Evolutionary conservation across 805 yeast genomes (phyloP).

Genomic region (Wickerhamiella cacticola): DNA sequence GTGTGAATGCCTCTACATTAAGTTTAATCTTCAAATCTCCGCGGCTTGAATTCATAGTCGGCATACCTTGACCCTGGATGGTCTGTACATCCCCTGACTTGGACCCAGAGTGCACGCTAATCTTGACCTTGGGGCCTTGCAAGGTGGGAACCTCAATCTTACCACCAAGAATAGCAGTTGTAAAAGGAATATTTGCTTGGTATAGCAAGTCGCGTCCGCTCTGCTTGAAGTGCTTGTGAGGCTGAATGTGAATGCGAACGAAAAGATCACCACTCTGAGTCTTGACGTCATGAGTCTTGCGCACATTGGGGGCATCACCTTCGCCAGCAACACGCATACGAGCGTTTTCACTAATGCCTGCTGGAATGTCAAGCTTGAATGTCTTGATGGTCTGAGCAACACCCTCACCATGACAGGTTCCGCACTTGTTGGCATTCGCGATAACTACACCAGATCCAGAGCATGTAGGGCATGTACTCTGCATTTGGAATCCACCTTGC

Average conservation of each 20-base stretch:
- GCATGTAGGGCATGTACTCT: conserved; percentile 80
- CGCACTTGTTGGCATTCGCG: conserved; percentile 57
- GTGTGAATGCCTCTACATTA: conserved; percentile 58
- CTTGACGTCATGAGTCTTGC: conserved; percentile 57
- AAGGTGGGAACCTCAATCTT: conserved; percentile 81
- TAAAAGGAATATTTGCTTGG: conserved; percentile 64
- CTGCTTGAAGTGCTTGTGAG: conserved; percentile 60
- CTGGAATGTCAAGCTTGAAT: conserved; percentile 76
- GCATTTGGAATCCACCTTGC: conserved; percentile 94
- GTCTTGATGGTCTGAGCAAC: conserved; percentile 53
- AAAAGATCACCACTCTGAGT: conserved; percentile 77
- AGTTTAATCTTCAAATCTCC: conserved; percentile 74
- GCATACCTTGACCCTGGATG: conserved; percentile 81
- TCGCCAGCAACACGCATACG: conserved; percentile 72
- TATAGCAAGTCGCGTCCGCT: conserved; percentile 54
- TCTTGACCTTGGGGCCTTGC: conserved; percentile 52
- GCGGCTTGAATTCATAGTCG: conserved; percentile 46
- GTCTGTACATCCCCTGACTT: conserved; percentile 62
- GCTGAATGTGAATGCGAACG: conserved; percentile 64
- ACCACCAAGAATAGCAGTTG: conserved; percentile 96
- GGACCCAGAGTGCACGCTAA: conserved; percentile 76
- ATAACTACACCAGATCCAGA: conserved; percentile 79
- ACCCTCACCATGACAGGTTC: conserved; percentile 80
- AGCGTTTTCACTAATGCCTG: conserved; percentile 80
- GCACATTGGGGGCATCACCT: conserved; percentile 78